Evolutionary conservation across 768 basidiomycete species (phyloP), one percentile per base, ranked within the genome.

Genomic region (Boletus fagicola): DNA sequence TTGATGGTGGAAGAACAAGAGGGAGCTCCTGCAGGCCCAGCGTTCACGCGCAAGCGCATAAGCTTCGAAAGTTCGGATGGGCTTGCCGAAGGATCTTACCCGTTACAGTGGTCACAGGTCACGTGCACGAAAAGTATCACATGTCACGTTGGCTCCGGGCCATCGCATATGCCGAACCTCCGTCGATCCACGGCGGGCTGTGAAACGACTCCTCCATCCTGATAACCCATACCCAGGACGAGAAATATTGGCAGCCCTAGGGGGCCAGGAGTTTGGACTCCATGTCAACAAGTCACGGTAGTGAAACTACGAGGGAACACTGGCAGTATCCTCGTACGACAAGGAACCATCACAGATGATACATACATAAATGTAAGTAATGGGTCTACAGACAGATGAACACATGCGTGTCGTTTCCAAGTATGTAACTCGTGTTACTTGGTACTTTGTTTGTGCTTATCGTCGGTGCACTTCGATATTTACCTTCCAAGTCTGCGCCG

Each of bases 51-150:
- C 38, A 31, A 24, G 24, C 28, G n/a, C 44, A 18, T 43, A 30
- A 18, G 38, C 42, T 40, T 49, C 35, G 28, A 4, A 26, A 26
- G n/a, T 26, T 4, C 26, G 53, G 57, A 46, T 15, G 15, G 1
- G 15, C 24, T 39, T 48, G 44, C 59, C 59, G 46, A 50, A 39
- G 52, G 49, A 66, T 44, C 64, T 62, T 65, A 63, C 20, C 50
- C 63, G 42, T 26, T 42, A 38, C 39, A 11, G 2, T 0, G 12
- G 47, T 51, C 39, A 63, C 40, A 51, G 1, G 36, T 64, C 63
- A 64, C 63, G 59, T 61, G 60, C 5, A n/a, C 10, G 26, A 16
- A 10, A 31, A 2, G 20, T 26, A 20, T 51, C 36, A 52, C 40
- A 15, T 31, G 51, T 51, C 50, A 43, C 42, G 5, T 18, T 18